A percentile compares a stretch with the other conserved stretches of the same genome.
Evolutionary conservation across 148 eudicot genomes (phyloP).

Genomic region (Cornus controversa): DNA sequence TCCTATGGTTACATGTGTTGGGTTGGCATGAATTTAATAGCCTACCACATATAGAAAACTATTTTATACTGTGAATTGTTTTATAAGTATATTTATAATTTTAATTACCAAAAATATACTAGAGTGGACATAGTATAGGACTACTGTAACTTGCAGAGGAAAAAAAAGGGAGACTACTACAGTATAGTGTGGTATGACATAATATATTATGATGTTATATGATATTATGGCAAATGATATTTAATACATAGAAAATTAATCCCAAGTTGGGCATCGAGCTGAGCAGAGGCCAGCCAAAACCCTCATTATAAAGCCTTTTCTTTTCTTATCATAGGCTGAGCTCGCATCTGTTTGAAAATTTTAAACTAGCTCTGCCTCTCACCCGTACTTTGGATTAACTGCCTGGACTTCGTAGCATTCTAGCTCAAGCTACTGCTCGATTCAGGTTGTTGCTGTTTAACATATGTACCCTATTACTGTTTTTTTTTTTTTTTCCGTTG

Average conservation of each 20-base stretch:
- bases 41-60: too few species aligned
- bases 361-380: background rate
- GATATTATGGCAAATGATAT: background rate
- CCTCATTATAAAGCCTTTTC: background rate
- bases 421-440: background rate
- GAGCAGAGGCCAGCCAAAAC: background rate
- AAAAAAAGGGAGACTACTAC: too few species aligned
- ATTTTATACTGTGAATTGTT: background rate
- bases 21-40: too few species aligned
- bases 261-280: background rate
- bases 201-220: background rate
- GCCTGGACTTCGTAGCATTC: background rate
- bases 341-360: background rate
- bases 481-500: too few species aligned
- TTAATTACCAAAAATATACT: background rate
- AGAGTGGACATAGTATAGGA: background rate
- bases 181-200: background rate
- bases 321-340: background rate
- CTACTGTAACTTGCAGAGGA: too few species aligned
- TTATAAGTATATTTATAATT: too few species aligned
- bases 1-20: too few species aligned
- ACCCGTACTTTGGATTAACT: background rate
- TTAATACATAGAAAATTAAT: background rate
- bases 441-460: too few species aligned
- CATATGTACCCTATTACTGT: too few species aligned